A percentile compares a stretch with the other conserved stretches of the same genome.
Conservation (phyloP, 495 filamentous ascomycete genomes). For the Neurospora sp. region DNA sequence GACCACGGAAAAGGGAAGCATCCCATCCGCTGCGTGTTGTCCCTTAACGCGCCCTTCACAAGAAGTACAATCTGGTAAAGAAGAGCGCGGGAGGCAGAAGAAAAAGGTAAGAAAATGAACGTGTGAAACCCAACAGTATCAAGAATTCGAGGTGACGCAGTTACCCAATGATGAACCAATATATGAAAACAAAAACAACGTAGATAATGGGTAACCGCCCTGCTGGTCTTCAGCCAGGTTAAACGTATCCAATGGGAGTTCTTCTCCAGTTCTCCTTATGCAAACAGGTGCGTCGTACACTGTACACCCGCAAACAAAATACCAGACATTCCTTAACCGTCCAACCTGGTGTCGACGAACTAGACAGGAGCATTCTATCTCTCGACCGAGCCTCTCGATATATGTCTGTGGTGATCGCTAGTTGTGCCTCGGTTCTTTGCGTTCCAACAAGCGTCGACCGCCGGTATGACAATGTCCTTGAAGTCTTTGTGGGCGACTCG, state of each 20-base stretch:
- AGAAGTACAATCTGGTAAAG: background rate
- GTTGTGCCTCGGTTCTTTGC: conserved; percentile 21
- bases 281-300: background rate
- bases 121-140: background rate
- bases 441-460: conserved; percentile 36
- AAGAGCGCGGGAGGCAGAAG: background rate
- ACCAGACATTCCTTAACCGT: background rate
- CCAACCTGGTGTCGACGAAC: background rate
- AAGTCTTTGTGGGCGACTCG: conserved; percentile 23
- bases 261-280: background rate
- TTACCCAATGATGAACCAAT: background rate
- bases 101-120: background rate
- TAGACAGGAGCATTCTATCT: background rate
- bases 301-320: background rate
- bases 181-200: background rate
- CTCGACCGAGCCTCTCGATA: background rate
- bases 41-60: background rate
- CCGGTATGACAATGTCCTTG: conserved; percentile 23
- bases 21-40: background rate
- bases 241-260: background rate
- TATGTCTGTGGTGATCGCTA: background rate
- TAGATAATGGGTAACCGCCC: background rate
- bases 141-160: background rate
- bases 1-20: background rate
- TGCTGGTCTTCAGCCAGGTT: background rate